Evolutionary conservation across 371 early-diverging fungal species (phyloP), one percentile per base, ranked within the genome.

Genomic region (Mortierella sp.): DNA sequence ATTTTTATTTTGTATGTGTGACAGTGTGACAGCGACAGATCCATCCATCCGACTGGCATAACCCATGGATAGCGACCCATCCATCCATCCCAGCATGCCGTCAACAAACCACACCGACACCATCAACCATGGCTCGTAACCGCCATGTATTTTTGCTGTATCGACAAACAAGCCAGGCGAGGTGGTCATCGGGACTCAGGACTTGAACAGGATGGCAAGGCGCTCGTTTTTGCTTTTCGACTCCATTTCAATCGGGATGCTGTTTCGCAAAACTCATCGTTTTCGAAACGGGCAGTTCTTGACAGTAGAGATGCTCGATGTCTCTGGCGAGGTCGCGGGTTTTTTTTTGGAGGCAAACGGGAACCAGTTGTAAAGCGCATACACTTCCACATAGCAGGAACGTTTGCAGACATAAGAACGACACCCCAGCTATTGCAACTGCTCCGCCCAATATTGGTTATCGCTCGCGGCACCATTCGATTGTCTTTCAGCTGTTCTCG

Each of bases 1-100:
- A 50, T 50, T 61, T 61, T 31, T 64, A 34, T 64, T 64, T 64
- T 64, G 37, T 64, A 21, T 64, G 37, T 34, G 37, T 64, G 34
- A 37, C 34, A 37, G 21, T 34, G 61, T 64, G 67, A 64, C 67
- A 64, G 37, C 40, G 67, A 64, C 19, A 37, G 34, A 34, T 37
- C 3, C 19, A 64, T 64, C 31, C 9, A 34, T 34, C 31, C 28
- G 61, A 31, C 34, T 14, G 5, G 34, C 21, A 10, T 16, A 14
- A 61, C 8, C 61, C 37, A 64, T 64, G 67, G 67, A 37, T 37
- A 64, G 1, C 67, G 3, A 37, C 67, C 37, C 67, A 64, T 64
- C 67, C 67, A 64, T 64, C 67, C 40, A 64, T 64, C 67, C 24
- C 67, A 37, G 19, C 10, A 24, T 37, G 9, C 21, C 37, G 24